Evolutionary conservation across 495 filamentous ascomycete species (phyloP), one percentile per base, ranked within the genome.

Genomic region (Physcia stellaris): DNA sequence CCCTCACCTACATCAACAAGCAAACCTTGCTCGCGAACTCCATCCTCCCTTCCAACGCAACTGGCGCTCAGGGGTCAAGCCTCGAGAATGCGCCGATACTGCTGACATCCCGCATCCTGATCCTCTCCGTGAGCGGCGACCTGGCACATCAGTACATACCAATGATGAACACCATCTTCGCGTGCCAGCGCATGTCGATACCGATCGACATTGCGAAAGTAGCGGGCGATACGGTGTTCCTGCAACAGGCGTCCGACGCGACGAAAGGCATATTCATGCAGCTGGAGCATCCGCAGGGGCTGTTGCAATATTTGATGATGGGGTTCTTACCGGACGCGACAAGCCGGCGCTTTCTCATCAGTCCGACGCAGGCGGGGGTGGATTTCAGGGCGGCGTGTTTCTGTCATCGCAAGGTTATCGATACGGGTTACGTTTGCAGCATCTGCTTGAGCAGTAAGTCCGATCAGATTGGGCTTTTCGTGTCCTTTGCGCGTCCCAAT

Each of bases 371-470:
- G n/a, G 80, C 82, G 22, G 71, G 79, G 32, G 90, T 98, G 26
- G 92, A 98, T 64, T 98, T 98, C 55, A 71, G 92, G 7, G 88
- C 90, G 4, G 90, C 90, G 11, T 98, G 90, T 59, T 98, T 98
- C 57, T 98, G 90, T 56, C 90, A 98, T 59, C 69, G 88, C 23
- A 72, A 69, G 18, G 86, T 96, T 11, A 80, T 98, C 39, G 84
- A 94, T 61, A 71, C 90, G 19, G 90, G 85, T 9, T 98, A 79
- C 52, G 92, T 98, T 30, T 98, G 90, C 64, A 88, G 82, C 30
- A 82, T 98, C 41, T 98, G 90, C 55, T 63, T 98, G 46, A 90
- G 84, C 59, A 98, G 70, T 75, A 53, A 54, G 71, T 65, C n/a
- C n/a, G n/a, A n/a, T n/a, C n/a, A n/a, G n/a, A n/a, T n/a, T n/a